These are phyloP conservation scores for Paragyromitra xinjiangensis DNA, from an alignment of 495 filamentous ascomycete genomes.

Conservation along the genomic window DNA sequence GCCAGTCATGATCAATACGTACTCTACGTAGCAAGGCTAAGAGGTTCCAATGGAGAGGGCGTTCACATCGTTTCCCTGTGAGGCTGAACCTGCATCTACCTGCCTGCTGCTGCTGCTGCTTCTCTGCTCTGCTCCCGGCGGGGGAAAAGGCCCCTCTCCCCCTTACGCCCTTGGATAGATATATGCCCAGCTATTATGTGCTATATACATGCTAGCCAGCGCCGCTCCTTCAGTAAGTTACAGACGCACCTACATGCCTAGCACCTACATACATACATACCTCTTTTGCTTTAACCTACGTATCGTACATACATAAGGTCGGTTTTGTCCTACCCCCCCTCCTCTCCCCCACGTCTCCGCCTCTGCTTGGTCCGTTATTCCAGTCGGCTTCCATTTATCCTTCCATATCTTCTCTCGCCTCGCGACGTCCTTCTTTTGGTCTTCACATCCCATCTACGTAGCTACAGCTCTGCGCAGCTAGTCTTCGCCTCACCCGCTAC, in stretches of 20 bases:
- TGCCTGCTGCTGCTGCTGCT: slow-evolving; percentile 35
- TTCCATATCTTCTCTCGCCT: slow-evolving; percentile 53
- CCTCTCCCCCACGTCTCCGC: slow-evolving; percentile 52
- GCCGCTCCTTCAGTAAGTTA: slow-evolving; percentile 46
- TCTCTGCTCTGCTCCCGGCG: slow-evolving; percentile 41
- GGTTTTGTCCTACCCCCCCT: slow-evolving; percentile 54
- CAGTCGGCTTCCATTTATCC: slow-evolving; percentile 56
- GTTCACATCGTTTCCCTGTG: slow-evolving; percentile 52
- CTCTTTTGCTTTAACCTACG: slow-evolving; percentile 35
- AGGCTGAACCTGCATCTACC: slow-evolving; percentile 55
- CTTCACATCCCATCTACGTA: slow-evolving; percentile 46
- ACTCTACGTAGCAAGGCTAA: slow-evolving; percentile 53
- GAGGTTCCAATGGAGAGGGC: slow-evolving; percentile 45
- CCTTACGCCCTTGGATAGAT: slow-evolving; percentile 36
- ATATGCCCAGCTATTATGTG: slow-evolving; percentile 49
- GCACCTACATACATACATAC: slow-evolving; percentile 12
- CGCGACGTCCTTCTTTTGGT: slow-evolving; percentile 50
- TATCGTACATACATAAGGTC: slow-evolving; percentile 56
- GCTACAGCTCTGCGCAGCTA: slow-evolving; percentile 41
- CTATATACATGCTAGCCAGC: slow-evolving; percentile 46
- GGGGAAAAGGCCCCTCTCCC: slow-evolving; percentile 42
- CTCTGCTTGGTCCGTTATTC: slow-evolving; percentile 55
- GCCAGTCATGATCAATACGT: slow-evolving; percentile 36
- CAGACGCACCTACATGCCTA: slow-evolving; percentile 33
- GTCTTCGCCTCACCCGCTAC: slow-evolving; percentile 37